Base-by-base conservation (phyloP, 2,329 filamentous ascomycete species). In the Sarocladium strictum region DNA sequence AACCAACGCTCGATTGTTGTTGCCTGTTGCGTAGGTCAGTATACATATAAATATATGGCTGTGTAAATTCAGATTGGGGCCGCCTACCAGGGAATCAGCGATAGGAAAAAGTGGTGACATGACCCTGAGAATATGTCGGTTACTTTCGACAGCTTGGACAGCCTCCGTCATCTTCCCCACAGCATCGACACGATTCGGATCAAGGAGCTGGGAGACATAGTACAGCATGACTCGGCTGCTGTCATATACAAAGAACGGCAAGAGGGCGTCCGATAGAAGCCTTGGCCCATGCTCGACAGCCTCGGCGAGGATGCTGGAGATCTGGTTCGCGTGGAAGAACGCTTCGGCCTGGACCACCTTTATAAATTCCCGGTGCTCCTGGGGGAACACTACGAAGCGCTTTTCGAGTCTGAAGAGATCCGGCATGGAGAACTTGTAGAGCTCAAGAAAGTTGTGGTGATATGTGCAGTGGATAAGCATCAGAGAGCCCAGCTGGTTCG, bases 201-300 rank as follows among this genome's bases (percentile, higher is more conserved):
- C 72, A 5, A 75, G 63, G 6, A 76, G 60, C 15, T 72, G 68
- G 3, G 72, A 73, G n/a, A 75, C 66, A 55, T 76, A 76, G 59
- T 77, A 76, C 1, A 77, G 60, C 70, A 77, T 75, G 35, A 76
- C 70, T 3, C 74, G 67, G 50, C 71, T 75, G 58, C 73, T 76
- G 54, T 76, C 74, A 58, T 75, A 76, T 1, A 72, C 68, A 56
- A 76, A 76, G 15, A 72, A 75, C 1, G 74, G 74, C 27, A 76
- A 64, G 61, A 75, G 62, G 43, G 71, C 73, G 45, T 77, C 74
- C 0, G 73, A 72, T 23, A 77, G 58, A 33, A 72, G 68, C 3
- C 69, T 62, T 4, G 66, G 61, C 14, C 73, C 74, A 57, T 75
- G 72, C 35, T 69, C 67, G 2, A 68, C 68, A 7, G 72, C 69